phyloP scores from a whole-genome alignment of 2,329 filamentous ascomycete species.

The Colletotrichum incanum region DNA sequence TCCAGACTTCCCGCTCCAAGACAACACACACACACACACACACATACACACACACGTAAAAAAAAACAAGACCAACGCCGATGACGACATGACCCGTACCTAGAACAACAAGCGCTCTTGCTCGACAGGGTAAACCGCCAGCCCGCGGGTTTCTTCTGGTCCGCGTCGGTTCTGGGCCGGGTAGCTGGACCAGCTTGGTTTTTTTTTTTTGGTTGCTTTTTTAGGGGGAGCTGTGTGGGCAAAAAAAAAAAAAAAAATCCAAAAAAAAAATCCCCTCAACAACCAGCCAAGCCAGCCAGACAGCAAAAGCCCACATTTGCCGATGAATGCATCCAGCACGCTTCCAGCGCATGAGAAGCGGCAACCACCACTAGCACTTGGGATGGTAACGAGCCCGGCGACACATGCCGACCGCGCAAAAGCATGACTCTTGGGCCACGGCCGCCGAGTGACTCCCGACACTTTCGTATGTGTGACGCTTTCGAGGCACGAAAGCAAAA shows the following conservation, averaged over 20 bases:
- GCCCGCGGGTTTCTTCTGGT: neutral
- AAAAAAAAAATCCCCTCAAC: neutral
- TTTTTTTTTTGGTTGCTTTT: too few species aligned
- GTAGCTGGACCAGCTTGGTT: too few species aligned
- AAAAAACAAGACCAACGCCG: neutral
- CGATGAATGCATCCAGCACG: conserved; percentile 12
- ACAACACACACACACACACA: neutral
- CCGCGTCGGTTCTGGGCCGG: neutral
- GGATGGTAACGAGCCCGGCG: neutral
- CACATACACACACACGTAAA: conserved; percentile 1
- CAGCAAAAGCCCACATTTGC: neutral
- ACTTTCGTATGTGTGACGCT: conserved; percentile 14
- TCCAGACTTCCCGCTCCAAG: neutral
- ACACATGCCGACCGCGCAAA: conserved; percentile 24
- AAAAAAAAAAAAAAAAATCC: too few species aligned
- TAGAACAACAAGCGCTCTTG: neutral
- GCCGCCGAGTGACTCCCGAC: conserved; percentile 7
- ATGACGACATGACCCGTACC: neutral
- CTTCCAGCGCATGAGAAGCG: conserved; percentile 2
- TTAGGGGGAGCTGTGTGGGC: too few species aligned
- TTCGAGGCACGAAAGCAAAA: neutral
- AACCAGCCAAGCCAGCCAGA: too few species aligned
- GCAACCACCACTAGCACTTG: neutral
- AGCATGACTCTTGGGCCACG: conserved; percentile 13
- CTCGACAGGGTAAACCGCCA: conserved; percentile 12